phyloP scores from a whole-genome alignment of 495 filamentous ascomycete species.

The Neurospora intermedia region DNA sequence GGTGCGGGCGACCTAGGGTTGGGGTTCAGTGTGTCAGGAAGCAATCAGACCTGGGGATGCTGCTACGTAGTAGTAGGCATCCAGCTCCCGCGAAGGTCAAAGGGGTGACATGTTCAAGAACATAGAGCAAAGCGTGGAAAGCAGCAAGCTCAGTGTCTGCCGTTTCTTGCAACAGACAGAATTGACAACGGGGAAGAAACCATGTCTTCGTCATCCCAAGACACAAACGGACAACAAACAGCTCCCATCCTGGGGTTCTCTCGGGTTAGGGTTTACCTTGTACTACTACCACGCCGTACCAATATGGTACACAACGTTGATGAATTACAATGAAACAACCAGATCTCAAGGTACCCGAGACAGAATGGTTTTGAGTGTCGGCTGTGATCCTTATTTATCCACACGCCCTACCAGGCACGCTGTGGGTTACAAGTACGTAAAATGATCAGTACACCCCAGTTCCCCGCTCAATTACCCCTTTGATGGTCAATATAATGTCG shows the following conservation, averaged over 20 bases:
- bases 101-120: not conserved
- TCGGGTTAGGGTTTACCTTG: not conserved
- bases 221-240: not conserved
- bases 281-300: not conserved
- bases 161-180: not conserved
- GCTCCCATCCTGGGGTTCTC: not conserved
- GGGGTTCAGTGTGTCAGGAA: not conserved
- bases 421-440: not conserved
- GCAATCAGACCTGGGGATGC: not conserved
- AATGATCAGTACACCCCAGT: not conserved
- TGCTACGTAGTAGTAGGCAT: too few species aligned
- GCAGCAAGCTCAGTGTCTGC: not conserved
- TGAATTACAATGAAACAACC: not conserved
- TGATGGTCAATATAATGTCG: not conserved
- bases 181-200: not conserved
- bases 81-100: not conserved
- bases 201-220: not conserved
- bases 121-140: not conserved
- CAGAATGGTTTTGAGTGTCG: not conserved
- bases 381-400: too few species aligned
- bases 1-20: not conserved
- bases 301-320: not conserved
- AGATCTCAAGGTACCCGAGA: not conserved
- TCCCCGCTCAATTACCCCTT: not conserved
- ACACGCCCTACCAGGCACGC: not conserved